Conservation (phyloP, 495 filamentous ascomycete genomes). For the Mytilinidion resinicola region DNA sequence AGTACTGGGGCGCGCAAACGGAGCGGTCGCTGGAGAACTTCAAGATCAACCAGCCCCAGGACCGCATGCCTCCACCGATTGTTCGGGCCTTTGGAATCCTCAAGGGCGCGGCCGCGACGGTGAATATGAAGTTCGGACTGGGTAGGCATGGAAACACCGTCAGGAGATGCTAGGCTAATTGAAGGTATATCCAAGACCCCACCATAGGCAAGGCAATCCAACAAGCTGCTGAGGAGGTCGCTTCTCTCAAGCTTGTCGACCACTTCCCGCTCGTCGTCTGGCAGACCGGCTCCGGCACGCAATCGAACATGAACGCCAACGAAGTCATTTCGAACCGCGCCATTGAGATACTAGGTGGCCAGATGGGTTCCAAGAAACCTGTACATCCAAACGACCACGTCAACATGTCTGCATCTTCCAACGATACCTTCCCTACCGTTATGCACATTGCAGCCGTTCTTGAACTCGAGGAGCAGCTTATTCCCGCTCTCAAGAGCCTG, state of each 20-base stretch:
- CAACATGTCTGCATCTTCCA: conserved; percentile 97
- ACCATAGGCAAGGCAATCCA: conserved; percentile 90
- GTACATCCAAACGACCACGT: conserved; percentile 99
- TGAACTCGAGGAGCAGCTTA: conserved; percentile 77
- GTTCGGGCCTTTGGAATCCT: conserved; percentile 93
- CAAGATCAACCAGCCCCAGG: conserved; percentile 97
- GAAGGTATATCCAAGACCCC: conserved; percentile 52
- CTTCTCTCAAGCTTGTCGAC: conserved; percentile 86
- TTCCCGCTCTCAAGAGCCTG: conserved; percentile 76
- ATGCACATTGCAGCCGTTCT: conserved; percentile 99
- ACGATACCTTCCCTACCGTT: conserved; percentile 98
- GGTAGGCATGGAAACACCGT: conserved; percentile 50
- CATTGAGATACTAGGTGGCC: conserved; percentile 93
- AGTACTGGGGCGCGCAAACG: conserved; percentile 99
- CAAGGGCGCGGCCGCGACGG: conserved; percentile 91
- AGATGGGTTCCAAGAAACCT: conserved; percentile 92
- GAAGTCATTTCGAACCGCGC: conserved; percentile 99
- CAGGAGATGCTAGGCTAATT: conserved; percentile 8
- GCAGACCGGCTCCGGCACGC: conserved; percentile 97
- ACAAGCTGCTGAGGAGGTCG: conserved; percentile 89
- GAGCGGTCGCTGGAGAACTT: conserved; percentile 97
- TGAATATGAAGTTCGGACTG: conserved; percentile 93
- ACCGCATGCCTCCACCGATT: conserved; percentile 93
- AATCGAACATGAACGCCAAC: conserved; percentile 99
- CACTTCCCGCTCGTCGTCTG: conserved; percentile 99